Evolutionary conservation across 2,329 filamentous ascomycete genomes (phyloP).

Genomic region (Penicillium occitanis): DNA sequence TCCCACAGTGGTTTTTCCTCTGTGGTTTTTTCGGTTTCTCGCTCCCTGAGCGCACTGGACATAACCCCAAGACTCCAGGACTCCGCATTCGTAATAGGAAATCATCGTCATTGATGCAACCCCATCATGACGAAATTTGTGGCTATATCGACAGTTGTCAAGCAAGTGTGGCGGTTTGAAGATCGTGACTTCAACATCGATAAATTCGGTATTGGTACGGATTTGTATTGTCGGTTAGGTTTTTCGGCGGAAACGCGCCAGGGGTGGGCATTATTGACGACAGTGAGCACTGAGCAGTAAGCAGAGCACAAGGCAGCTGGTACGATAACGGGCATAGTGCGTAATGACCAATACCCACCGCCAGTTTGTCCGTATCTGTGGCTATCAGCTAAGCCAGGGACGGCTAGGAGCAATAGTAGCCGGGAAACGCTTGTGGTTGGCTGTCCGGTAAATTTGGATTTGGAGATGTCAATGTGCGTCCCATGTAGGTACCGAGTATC

Average conservation of each 20-base stretch:
- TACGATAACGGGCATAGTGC: slow-evolving; percentile 3
- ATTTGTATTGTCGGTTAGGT: background rate
- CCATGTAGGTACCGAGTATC: slow-evolving; percentile 5
- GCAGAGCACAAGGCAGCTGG: background rate
- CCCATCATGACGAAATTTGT: slow-evolving; percentile 10
- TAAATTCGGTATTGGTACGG: background rate
- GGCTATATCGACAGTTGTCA: slow-evolving; percentile 6
- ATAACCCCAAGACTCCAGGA: background rate
- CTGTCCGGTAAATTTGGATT: background rate
- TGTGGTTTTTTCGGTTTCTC: slow-evolving; percentile 6
- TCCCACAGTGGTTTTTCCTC: slow-evolving; percentile 15
- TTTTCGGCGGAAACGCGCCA: slow-evolving; percentile 9
- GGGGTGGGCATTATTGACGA: background rate
- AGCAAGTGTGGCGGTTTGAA: slow-evolving; percentile 8
- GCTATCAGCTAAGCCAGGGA: slow-evolving; percentile 20
- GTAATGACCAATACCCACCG: slow-evolving; percentile 21
- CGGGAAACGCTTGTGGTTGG: slow-evolving; percentile 4
- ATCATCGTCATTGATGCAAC: slow-evolving; percentile 14
- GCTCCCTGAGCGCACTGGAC: slow-evolving; percentile 2
- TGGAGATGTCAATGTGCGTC: slow-evolving; percentile 2
- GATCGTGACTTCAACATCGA: background rate
- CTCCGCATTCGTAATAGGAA: background rate
- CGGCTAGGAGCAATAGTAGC: slow-evolving; percentile 13
- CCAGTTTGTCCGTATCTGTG: slow-evolving; percentile 20
- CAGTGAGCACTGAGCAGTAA: background rate